Evolutionary conservation across 2,329 filamentous ascomycete genomes (phyloP).

Genomic region (Dactylellina sp.): DNA sequence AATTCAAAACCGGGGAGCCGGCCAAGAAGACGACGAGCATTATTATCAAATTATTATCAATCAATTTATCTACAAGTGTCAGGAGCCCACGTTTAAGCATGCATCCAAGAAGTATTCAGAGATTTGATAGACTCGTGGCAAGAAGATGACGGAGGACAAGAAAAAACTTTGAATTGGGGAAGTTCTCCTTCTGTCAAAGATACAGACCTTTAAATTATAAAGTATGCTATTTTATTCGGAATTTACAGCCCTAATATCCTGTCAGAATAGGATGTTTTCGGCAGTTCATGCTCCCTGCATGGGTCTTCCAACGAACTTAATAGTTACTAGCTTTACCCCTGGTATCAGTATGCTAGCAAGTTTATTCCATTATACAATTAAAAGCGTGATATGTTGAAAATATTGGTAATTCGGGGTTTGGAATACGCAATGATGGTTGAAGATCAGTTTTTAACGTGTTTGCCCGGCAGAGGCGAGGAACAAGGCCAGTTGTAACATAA

Average conservation of each 20-base stretch:
- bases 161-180: background rate
- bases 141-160: constrained; percentile 10
- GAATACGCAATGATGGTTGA: no score
- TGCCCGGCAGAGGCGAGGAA: background rate
- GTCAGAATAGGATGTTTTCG: background rate
- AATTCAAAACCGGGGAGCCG: no score
- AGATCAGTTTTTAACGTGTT: background rate
- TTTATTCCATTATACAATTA: no score
- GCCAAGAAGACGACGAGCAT: no score
- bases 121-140: constrained; percentile 19
- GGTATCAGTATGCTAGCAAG: no score
- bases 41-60: no score
- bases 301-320: no score
- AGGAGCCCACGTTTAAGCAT: background rate
- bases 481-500: constrained; percentile 2
- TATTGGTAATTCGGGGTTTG: no score
- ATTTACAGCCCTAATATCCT: constrained; percentile 14
- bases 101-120: background rate
- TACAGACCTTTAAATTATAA: background rate
- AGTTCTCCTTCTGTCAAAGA: background rate
- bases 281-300: background rate
- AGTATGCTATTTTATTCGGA: constrained; percentile 6
- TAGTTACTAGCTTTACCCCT: no score
- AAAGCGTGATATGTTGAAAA: background rate
- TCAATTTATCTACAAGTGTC: background rate